Conservation (phyloP, 345 rosid species). For the Sonneratia caseolaris region DNA sequence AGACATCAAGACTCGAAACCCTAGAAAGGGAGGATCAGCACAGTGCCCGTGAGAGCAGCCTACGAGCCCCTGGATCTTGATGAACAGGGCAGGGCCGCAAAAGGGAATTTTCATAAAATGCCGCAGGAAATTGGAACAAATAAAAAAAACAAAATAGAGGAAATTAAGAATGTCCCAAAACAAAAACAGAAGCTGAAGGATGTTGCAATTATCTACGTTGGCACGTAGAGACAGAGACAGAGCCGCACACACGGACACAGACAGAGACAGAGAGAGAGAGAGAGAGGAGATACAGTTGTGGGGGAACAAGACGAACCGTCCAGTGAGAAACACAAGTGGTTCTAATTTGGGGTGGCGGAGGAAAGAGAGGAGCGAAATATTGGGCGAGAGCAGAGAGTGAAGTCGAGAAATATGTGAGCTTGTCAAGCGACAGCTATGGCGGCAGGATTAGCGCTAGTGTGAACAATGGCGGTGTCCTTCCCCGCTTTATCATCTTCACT, state of each 20-base stretch:
- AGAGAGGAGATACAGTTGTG: neutral
- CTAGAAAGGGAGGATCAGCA: neutral
- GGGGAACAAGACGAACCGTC: no score
- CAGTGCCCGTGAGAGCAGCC: neutral
- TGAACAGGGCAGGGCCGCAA: slow-evolving; percentile 3
- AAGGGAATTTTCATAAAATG: neutral
- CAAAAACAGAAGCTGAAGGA: neutral
- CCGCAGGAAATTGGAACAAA: no score
- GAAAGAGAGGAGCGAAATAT: neutral
- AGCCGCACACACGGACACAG: no score
- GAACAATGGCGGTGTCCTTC: neutral
- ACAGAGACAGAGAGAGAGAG: neutral
- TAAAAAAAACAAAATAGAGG: no score
- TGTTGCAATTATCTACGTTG: neutral
- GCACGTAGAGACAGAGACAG: neutral
- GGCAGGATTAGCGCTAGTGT: neutral
- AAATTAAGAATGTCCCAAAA: neutral
- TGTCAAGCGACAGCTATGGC: neutral
- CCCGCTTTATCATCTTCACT: no score
- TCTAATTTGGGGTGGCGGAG: neutral
- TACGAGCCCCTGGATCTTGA: neutral
- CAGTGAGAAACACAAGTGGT: neutral
- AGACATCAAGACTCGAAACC: slow-evolving; percentile 12
- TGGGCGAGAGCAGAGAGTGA: neutral
- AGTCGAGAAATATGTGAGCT: neutral